Evolutionary conservation across 2,329 filamentous ascomycete species (phyloP).

Genomic region (Colletotrichum liriopes): DNA sequence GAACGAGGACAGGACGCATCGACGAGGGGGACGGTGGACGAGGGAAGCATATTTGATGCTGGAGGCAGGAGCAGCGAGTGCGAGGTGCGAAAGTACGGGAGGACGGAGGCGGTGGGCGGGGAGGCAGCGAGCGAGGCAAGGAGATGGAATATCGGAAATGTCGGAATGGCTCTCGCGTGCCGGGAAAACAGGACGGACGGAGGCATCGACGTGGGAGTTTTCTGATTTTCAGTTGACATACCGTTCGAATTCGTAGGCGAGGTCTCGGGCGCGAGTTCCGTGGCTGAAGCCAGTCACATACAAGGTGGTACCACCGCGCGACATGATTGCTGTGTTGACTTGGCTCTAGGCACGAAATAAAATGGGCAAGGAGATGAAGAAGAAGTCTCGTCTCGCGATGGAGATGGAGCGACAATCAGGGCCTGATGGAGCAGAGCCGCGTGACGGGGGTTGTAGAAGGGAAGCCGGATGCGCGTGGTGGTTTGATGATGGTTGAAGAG

Average conservation of each 20-base stretch:
- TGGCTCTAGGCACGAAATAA: conserved; percentile 30
- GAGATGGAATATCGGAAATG: conserved; percentile 53
- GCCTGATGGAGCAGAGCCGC: conserved; percentile 39
- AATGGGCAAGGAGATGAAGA: conserved; percentile 23
- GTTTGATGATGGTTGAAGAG: conserved; percentile 38
- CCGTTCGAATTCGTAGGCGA: conserved; percentile 99
- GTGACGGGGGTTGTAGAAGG: conserved; percentile 4
- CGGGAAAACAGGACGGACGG: conserved; percentile 60
- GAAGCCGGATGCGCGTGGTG: conserved; percentile 36
- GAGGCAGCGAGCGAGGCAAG: conserved; percentile 47
- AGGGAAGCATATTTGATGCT: conserved; percentile 51
- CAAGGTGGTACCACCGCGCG: conserved; percentile 92
- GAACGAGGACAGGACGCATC: conserved; percentile 46
- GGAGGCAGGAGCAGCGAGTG: conserved; percentile 51
- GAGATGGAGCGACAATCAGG: conserved; percentile 17
- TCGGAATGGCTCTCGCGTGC: conserved; percentile 47
- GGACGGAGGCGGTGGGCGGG: conserved; percentile 54
- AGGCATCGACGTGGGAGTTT: conserved; percentile 62
- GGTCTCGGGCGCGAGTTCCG: conserved; percentile 97
- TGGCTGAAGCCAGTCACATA: conserved; percentile 99
- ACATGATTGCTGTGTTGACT: conserved; percentile 72
- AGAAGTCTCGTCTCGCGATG: conserved; percentile 12
- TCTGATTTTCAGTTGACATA: conserved; percentile 77
- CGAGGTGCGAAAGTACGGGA: conserved; percentile 50
- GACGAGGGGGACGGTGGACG: conserved; percentile 61